Conservation (phyloP, 1,139 yeast species). For the Petasospora fabianii region DNA sequence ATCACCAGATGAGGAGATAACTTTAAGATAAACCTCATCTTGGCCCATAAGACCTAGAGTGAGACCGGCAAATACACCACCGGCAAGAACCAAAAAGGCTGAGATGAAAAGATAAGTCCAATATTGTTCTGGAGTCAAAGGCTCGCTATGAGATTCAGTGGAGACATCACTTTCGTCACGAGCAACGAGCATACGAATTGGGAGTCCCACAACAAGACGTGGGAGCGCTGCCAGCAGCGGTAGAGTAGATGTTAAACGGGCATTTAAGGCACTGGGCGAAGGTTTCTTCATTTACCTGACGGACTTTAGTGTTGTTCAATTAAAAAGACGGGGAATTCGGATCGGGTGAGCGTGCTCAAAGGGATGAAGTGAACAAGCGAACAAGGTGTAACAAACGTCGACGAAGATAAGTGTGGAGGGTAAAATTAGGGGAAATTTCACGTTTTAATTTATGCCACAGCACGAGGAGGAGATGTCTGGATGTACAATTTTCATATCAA, state of each 20-base stretch:
- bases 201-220: conserved; percentile 12
- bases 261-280: conserved; percentile 14
- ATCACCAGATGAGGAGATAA: conserved; percentile 50
- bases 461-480: too few relatives aligned
- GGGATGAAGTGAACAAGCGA: too few relatives aligned
- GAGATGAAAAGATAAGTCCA: conserved; percentile 47
- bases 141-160: conserved; percentile 1
- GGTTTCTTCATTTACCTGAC: conserved; percentile 12
- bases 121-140: conserved; percentile 20
- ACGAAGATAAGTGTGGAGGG: too few relatives aligned
- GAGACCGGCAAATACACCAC: conserved; percentile 95
- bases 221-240: conserved; percentile 15
- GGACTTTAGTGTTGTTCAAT: too few relatives aligned
- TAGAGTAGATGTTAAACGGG: conserved; percentile 7
- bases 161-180: conserved; percentile 1
- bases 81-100: conserved; percentile 68
- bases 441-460: too few relatives aligned
- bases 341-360: too few relatives aligned
- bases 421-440: too few relatives aligned
- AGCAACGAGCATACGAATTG: conserved; percentile 5
- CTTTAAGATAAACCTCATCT: conserved; percentile 85
- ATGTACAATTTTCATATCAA: too few relatives aligned
- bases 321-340: too few relatives aligned
- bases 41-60: conserved; percentile 97
- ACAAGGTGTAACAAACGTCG: too few relatives aligned